Conservation (phyloP, 2,329 filamentous ascomycete species). For the Microcyclospora tardicrescens region DNA sequence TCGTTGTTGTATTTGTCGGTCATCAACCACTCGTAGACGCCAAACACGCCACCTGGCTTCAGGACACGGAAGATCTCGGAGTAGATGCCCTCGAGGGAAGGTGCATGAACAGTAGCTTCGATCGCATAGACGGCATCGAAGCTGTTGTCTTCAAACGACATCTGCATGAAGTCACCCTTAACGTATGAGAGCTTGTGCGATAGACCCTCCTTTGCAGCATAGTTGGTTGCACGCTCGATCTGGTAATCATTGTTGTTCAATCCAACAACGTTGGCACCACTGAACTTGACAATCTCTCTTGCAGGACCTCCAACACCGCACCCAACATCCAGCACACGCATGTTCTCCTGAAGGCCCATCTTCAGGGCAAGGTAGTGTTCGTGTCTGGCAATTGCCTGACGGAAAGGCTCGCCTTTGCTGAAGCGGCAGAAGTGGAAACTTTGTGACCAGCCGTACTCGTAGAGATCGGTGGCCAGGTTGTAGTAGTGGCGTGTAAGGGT, state of each 20-base stretch:
- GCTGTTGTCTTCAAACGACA: constrained; percentile 80
- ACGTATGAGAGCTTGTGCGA: constrained; percentile 69
- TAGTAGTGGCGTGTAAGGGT: constrained; percentile 78
- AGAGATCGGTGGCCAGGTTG: constrained; percentile 21
- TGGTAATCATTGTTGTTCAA: constrained; percentile 99
- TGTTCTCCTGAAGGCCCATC: constrained; percentile 73
- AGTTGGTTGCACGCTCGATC: constrained; percentile 80
- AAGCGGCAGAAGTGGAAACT: constrained; percentile 98
- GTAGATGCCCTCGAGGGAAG: constrained; percentile 82
- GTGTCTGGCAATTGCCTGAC: constrained; percentile 85
- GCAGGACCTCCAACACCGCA: constrained; percentile 95
- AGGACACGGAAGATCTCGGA: constrained; percentile 87
- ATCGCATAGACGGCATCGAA: constrained; percentile 97
- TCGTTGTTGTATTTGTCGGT: constrained; percentile 87
- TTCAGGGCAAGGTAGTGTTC: constrained; percentile 93
- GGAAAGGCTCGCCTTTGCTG: constrained; percentile 72
- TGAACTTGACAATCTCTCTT: constrained; percentile 91
- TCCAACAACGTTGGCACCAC: constrained; percentile 75
- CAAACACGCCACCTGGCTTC: constrained; percentile 90
- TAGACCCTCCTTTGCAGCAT: constrained; percentile 70
- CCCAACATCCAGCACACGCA: constrained; percentile 88
- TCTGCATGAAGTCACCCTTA: constrained; percentile 99
- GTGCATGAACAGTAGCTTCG: constrained; percentile 91
- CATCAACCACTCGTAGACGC: constrained; percentile 99
- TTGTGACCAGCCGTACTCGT: constrained; percentile 87